Evolutionary conservation across 345 rosid species (phyloP).

Genomic region (Gossypium stocksii): DNA sequence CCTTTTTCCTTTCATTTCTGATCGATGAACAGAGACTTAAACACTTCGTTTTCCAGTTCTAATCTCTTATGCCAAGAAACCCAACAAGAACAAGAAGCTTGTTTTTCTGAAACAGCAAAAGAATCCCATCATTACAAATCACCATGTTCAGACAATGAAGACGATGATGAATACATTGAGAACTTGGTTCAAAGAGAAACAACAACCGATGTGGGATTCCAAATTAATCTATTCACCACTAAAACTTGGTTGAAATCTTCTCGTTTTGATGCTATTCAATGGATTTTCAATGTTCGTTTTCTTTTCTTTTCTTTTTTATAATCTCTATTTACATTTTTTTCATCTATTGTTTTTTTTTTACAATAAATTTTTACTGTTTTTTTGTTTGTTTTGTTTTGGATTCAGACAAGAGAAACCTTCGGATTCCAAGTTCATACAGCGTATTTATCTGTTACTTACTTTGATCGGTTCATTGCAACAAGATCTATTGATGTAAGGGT

Average conservation of each 20-base stretch:
- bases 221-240: not conserved
- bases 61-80: slow-evolving; percentile 53
- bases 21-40: slow-evolving; percentile 11
- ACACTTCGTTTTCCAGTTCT: slow-evolving; percentile 33
- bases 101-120: slow-evolving; percentile 15
- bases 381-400: not conserved
- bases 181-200: slow-evolving; percentile 36
- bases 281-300: slow-evolving; percentile 37
- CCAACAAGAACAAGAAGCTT: slow-evolving; percentile 28
- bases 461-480: slow-evolving; percentile 63
- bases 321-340: no score
- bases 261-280: slow-evolving; percentile 59
- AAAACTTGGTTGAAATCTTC: slow-evolving; percentile 34
- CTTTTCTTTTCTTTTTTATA: not conserved
- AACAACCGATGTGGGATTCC: slow-evolving; percentile 17
- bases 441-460: slow-evolving; percentile 58
- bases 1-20: no score
- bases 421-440: slow-evolving; percentile 69
- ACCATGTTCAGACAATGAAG: slow-evolving; percentile 28
- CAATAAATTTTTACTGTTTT: not conserved
- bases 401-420: slow-evolving; percentile 56
- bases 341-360: no score
- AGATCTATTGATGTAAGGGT: slow-evolving; percentile 60
- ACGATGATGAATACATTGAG: slow-evolving; percentile 36
- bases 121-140: slow-evolving; percentile 16